phyloP scores from a whole-genome alignment of 345 rosid species.

The Euclidium syriacum region DNA sequence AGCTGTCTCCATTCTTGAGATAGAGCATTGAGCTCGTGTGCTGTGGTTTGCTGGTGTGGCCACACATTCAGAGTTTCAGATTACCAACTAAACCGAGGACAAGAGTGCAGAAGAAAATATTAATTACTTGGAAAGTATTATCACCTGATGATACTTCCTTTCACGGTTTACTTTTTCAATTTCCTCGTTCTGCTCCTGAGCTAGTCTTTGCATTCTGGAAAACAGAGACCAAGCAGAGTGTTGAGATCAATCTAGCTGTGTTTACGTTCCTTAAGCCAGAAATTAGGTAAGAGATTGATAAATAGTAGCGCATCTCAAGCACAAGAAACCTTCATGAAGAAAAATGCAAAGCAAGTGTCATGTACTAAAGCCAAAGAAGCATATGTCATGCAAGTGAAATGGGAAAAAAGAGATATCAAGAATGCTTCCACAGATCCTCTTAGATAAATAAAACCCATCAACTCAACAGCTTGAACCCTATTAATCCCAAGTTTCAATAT shows the following conservation, averaged over 20 bases:
- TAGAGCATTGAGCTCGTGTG: constrained; percentile 79
- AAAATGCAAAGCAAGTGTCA: background rate
- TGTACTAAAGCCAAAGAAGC: background rate
- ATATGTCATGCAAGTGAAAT: background rate
- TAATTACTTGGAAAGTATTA: background rate
- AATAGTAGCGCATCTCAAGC: background rate
- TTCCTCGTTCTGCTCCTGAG: constrained; percentile 69
- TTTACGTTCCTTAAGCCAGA: background rate
- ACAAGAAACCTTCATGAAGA: constrained; percentile 4
- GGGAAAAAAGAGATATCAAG: background rate
- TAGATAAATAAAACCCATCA: background rate
- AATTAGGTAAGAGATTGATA: background rate
- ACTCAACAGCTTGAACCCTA: background rate
- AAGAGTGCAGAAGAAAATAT: background rate
- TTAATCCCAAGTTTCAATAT: background rate
- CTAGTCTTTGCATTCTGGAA: constrained; percentile 75
- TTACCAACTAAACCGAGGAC: background rate
- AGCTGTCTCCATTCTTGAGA: constrained; percentile 93
- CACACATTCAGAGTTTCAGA: constrained; percentile 11
- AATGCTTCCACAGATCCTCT: constrained; percentile 5
- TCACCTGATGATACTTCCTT: constrained; percentile 94
- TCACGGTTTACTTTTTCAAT: constrained; percentile 92
- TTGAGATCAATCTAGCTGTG: background rate
- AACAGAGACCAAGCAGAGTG: background rate
- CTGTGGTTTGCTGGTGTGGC: constrained; percentile 72